These are phyloP conservation scores for Neophaeococcomyces mojaviensis DNA, from an alignment of 2,329 filamentous ascomycete genomes.

Conservation along the genomic window DNA sequence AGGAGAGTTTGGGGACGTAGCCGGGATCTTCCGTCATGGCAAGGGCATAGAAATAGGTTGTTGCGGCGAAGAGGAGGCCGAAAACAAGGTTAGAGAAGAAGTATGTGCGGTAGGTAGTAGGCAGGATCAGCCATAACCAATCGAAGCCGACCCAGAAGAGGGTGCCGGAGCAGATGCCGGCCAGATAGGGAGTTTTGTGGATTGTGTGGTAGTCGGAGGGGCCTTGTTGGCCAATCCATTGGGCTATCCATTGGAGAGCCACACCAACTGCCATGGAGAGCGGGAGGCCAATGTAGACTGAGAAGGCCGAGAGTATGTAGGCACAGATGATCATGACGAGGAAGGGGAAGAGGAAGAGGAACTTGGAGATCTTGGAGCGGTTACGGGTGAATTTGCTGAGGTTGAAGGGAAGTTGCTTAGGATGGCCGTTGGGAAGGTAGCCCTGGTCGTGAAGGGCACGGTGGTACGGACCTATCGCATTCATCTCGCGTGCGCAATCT, in stretches of 20 bases:
- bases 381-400: constrained; percentile 67
- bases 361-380: constrained; percentile 68
- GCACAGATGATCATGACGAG: constrained; percentile 64
- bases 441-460: constrained; percentile 76
- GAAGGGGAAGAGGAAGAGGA: constrained; percentile 87
- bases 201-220: constrained; percentile 82
- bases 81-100: constrained; percentile 77
- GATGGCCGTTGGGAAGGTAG: constrained; percentile 69
- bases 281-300: constrained; percentile 69
- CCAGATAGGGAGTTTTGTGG: constrained; percentile 90
- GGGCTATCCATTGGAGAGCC: constrained; percentile 66
- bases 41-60: constrained; percentile 76
- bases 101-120: constrained; percentile 60
- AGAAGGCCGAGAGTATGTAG: constrained; percentile 64
- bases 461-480: constrained; percentile 73
- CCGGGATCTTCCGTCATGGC: constrained; percentile 87
- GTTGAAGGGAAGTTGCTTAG: constrained; percentile 63
- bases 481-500: constrained; percentile 81
- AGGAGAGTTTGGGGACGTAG: constrained; percentile 82
- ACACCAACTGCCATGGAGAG: constrained; percentile 57
- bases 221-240: constrained; percentile 71
- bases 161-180: constrained; percentile 84
- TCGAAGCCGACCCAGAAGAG: constrained; percentile 72
- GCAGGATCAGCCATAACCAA: constrained; percentile 68
- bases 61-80: constrained; percentile 54